These are phyloP conservation scores for Hansenula lynferdii DNA, from an alignment of 1,139 yeast genomes.

Conservation along the genomic window DNA sequence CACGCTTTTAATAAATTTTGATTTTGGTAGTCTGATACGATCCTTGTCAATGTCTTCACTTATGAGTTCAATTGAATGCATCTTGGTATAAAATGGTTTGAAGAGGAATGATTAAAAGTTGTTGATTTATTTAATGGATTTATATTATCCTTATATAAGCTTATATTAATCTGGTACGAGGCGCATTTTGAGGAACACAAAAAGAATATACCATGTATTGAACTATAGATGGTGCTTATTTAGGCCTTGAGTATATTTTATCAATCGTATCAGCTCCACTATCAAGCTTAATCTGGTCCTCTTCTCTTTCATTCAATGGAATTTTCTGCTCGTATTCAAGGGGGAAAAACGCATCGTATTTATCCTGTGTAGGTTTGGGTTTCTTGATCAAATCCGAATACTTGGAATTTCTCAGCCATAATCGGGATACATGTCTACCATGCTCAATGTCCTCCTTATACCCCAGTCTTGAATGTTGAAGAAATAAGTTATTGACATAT, in stretches of 20 bases:
- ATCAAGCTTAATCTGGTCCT: constrained; percentile 3
- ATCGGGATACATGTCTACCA: constrained; percentile 5
- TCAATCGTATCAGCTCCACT: constrained; percentile 2
- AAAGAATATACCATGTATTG: too few relatives aligned
- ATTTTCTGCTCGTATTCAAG: constrained; percentile 2
- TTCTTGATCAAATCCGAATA: neutral
- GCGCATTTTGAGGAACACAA: too few relatives aligned
- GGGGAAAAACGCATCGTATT: constrained; percentile 1
- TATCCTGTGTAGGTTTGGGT: constrained; percentile 1
- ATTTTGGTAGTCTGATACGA: neutral
- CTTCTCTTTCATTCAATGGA: constrained; percentile 5
- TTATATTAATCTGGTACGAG: too few relatives aligned
- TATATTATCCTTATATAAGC: too few relatives aligned
- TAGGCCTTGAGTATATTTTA: constrained; percentile 5
- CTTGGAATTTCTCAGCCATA: constrained; percentile 4
- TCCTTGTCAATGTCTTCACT: too few relatives aligned
- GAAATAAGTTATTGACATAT: constrained; percentile 3
- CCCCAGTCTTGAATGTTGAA: constrained; percentile 5
- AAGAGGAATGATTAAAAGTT: too few relatives aligned
- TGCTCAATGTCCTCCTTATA: constrained; percentile 1
- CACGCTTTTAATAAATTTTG: neutral
- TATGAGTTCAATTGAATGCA: too few relatives aligned
- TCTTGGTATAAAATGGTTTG: too few relatives aligned
- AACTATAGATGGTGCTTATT: too few relatives aligned
- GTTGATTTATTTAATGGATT: too few relatives aligned